Evolutionary conservation across 257 asterid species (phyloP).

Genomic region (Primulina tabacum): DNA sequence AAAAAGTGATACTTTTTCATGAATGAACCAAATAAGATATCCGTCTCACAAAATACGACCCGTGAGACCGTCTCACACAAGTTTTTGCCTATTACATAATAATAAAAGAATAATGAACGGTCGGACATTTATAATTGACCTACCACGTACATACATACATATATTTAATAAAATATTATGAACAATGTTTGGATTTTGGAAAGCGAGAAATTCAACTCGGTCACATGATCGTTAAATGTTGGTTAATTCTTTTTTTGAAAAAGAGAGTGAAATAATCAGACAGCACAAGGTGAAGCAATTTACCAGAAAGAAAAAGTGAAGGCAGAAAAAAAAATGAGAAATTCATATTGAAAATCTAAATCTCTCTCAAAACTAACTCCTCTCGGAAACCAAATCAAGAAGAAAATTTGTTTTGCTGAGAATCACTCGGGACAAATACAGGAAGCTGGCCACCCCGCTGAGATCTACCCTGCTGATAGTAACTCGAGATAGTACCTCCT

Average conservation of each 20-base stretch:
- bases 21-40: no score
- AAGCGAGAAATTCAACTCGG: not conserved
- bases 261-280: not conserved
- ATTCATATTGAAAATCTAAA: constrained; percentile 24
- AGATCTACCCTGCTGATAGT: constrained; percentile 75
- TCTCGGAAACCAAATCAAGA: constrained; percentile 34
- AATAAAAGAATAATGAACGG: no score
- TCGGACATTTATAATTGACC: no score
- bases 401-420: constrained; percentile 63
- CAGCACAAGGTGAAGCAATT: not conserved
- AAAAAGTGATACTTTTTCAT: no score
- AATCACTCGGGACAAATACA: constrained; percentile 84
- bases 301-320: not conserved
- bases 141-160: no score
- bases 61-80: no score
- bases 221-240: not conserved
- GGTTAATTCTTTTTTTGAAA: no score
- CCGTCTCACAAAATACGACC: no score
- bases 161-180: not conserved
- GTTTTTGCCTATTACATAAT: no score
- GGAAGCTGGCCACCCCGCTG: constrained; percentile 96
- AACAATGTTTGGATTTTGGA: not conserved
- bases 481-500: constrained; percentile 49
- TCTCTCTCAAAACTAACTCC: not conserved
- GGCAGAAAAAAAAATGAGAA: not conserved